Evolutionary conservation across 1,139 yeast genomes (phyloP).

Genomic region (Groenewaldozyma sp.): DNA sequence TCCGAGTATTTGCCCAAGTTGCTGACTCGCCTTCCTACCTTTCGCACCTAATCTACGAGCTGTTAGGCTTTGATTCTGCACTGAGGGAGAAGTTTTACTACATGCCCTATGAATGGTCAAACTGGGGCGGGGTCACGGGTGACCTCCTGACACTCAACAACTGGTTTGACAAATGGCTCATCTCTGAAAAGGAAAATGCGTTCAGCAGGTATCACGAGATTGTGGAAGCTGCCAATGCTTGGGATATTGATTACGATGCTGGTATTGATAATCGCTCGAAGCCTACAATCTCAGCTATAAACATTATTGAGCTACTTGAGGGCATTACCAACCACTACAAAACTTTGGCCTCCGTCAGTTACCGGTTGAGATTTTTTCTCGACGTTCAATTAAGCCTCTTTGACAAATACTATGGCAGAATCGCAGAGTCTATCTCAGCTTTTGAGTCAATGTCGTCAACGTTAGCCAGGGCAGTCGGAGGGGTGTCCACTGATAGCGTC

Average conservation of each 20-base stretch:
- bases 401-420: conserved; percentile 47
- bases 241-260: conserved; percentile 53
- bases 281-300: conserved; percentile 62
- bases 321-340: conserved; percentile 57
- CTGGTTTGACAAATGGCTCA: conserved; percentile 54
- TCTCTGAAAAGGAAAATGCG: conserved; percentile 43
- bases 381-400: conserved; percentile 59
- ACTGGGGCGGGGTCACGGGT: conserved; percentile 54
- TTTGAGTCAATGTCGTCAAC: conserved; percentile 40
- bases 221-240: conserved; percentile 43
- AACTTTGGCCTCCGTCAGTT: conserved; percentile 48
- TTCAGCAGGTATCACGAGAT: conserved; percentile 47
- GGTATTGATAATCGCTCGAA: conserved; percentile 37
- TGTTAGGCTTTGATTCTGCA: conserved; percentile 50
- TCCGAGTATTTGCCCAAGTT: conserved; percentile 28
- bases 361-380: conserved; percentile 59
- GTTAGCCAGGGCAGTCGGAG: conserved; percentile 31
- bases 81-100: conserved; percentile 47
- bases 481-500: conserved; percentile 31
- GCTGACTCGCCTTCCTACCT: conserved; percentile 42
- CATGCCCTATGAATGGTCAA: conserved; percentile 36
- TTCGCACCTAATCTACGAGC: conserved; percentile 53
- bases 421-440: conserved; percentile 40
- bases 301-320: conserved; percentile 53
- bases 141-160: conserved; percentile 38